Evolutionary conservation across 805 yeast genomes (phyloP), one percentile per base, ranked within the genome.

Genomic region (Candida quercuum): DNA sequence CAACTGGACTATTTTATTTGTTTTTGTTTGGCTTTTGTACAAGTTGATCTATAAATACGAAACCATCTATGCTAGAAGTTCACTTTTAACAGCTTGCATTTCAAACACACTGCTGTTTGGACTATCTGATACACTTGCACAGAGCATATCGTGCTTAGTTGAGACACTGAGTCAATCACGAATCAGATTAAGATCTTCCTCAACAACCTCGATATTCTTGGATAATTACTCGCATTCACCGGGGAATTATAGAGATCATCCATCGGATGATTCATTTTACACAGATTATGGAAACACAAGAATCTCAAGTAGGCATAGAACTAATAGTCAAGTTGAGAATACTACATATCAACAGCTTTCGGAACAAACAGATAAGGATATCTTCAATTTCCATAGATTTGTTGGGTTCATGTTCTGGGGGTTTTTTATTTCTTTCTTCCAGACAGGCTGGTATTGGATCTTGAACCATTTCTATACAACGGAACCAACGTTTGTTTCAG

Each of bases 61-160:
- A 36, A 65, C 63, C 8, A 52, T 81, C 38, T 88, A 88, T 57
- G 71, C 73, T 42, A 68, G 63, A 40, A 76, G 78, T 33, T 79
- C 93, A 2, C 60, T 87, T 22, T 57, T 81, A n/a, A 86, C 96
- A 13, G 85, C 88, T 26, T 74, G 86, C 41, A 74, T 80, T 18
- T 81, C 96, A 1, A 91, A 91, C 53, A 61, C 85, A 21, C 78
- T 89, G 5, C 65, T 91, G 5, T 86, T 79, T 57, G 96, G 96
- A 0, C 78, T 87, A n/a, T 88, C 97, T 0, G 98, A 91, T 56
- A 76, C 89, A 0, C 56, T 89, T 44, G 98, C 98, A 0, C 98
- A 91, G 59, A 71, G 46, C 18, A 34, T 54, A 12, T 51, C 56
- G 1, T 54, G 59, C 26, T 37, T 49, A 7, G 28, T 41, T 11